Evolutionary conservation across 768 basidiomycete species (phyloP).

Genomic region (Pilatotrama ljubarskyi): DNA sequence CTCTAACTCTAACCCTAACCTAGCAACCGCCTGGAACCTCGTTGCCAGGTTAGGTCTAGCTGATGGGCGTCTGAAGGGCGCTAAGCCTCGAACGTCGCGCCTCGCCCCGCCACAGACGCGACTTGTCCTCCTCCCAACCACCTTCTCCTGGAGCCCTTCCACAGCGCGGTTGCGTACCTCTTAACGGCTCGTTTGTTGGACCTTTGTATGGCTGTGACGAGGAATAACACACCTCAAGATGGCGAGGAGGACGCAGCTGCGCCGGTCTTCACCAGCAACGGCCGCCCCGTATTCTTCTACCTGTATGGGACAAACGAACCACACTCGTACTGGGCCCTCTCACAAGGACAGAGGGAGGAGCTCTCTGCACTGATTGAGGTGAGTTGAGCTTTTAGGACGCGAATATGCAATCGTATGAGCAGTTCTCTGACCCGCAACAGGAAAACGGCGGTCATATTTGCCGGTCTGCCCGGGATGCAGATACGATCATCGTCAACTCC

Average conservation of each 20-base stretch:
- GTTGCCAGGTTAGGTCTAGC: slow-evolving; percentile 12
- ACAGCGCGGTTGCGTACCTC: background rate
- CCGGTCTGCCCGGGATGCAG: background rate
- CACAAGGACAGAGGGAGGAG: background rate
- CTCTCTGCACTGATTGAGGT: background rate
- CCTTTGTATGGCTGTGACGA: background rate
- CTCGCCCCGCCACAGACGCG: slow-evolving; percentile 4
- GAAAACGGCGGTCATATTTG: slow-evolving; percentile 14
- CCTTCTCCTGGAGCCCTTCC: background rate
- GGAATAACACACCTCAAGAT: background rate
- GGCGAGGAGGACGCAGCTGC: background rate
- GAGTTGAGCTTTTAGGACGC: background rate
- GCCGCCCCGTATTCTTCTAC: slow-evolving; percentile 10
- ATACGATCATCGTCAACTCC: slow-evolving; percentile 17
- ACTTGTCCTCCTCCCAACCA: background rate
- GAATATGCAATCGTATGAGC: background rate
- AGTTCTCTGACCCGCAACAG: background rate
- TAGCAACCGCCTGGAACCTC: slow-evolving; percentile 1
- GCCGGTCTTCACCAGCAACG: background rate
- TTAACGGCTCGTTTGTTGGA: no score
- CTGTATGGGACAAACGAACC: slow-evolving; percentile 9
- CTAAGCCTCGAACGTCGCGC: background rate
- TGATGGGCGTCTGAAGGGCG: background rate
- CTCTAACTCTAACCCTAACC: slow-evolving; percentile 6
- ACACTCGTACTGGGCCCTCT: background rate